Evolutionary conservation across 208 protist species (phyloP).

Genomic region (Plasmodiophora brassicae): DNA sequence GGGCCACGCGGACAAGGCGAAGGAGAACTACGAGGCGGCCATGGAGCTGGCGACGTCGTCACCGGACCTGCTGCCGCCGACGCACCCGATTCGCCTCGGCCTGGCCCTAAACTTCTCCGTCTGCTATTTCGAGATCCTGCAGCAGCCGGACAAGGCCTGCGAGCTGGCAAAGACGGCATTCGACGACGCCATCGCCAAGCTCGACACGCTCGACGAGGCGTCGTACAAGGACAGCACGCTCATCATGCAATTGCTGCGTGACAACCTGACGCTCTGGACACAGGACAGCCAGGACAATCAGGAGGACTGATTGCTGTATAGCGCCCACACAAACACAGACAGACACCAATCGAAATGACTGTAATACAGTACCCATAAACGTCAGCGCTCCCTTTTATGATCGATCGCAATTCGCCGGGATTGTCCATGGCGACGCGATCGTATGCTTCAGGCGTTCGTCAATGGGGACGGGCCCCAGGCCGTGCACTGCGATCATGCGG

Average conservation of each 20-base stretch:
- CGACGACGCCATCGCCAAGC: constrained; percentile 73
- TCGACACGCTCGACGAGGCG: constrained; percentile 69
- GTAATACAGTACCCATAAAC: too few relatives aligned
- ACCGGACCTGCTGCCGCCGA: constrained; percentile 60
- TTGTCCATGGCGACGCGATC: too few relatives aligned
- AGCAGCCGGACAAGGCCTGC: constrained; percentile 61
- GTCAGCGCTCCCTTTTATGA: too few relatives aligned
- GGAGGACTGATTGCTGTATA: constrained; percentile 40
- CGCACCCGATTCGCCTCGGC: constrained; percentile 74
- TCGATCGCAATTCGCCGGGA: too few relatives aligned
- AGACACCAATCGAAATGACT: too few relatives aligned
- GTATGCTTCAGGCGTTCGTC: too few relatives aligned
- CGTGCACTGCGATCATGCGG: not conserved
- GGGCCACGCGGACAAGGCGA: constrained; percentile 57
- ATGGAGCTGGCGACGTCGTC: constrained; percentile 55
- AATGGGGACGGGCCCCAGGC: not conserved
- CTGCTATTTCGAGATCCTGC: constrained; percentile 78
- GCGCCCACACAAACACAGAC: too few relatives aligned
- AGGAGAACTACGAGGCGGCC: constrained; percentile 66
- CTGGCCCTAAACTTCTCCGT: constrained; percentile 80
- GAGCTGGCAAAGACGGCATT: constrained; percentile 74
- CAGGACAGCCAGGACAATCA: constrained; percentile 44
- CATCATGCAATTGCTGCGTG: constrained; percentile 77
- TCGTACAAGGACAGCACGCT: constrained; percentile 75
- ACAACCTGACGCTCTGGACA: constrained; percentile 79